Base-by-base conservation (phyloP, 495 filamentous ascomycete genomes). In the Penicillium angulare region DNA sequence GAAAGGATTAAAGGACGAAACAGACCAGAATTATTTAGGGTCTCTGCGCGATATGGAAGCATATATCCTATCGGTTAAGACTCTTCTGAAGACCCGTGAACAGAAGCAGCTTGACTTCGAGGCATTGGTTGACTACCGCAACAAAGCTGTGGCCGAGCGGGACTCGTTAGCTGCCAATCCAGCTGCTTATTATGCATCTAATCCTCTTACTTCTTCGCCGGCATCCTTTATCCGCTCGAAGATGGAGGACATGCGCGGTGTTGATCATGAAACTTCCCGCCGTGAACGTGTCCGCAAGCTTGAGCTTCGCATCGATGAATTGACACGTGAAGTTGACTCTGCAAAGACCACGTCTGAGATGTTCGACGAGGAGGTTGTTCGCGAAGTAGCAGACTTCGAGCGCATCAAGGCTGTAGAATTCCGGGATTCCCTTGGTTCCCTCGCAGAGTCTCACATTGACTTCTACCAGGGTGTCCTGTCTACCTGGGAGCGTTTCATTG, bases 21-120 rank as follows among this genome's bases (percentile, higher is more conserved):
- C 92, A 2, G 93, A 97, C 65, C 91, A 95, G 57, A 89, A 96
- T 68, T 98, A 97, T 62, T 84, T 97, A 17, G 87, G 89, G 53
- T 89, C 85, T 8, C 77, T 98, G 26, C 81, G 89, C 15, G 95
- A 97, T 65, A 96, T 97, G 91, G 86, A 90, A 51, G 85, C 90
- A 22, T 98, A 97, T 69, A 90, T 88, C 63, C 67, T 82, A 16
- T 85, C 90, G 2, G 69, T 97, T 15, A 95, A 95, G 68, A 73
- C 84, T 24, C 84, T 97, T 3, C 82, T 98, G 61, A 96, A 95
- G 73, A 87, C 88, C 5, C 86, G 93, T 17, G 95, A 98, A 71
- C 26, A 95, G 72, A 98, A 97, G 65, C 93, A 98, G 64, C 86
- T 97, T 34, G 93, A 98, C 70, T 96, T 92, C 64, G 93, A 98